phyloP scores from a whole-genome alignment of 1,284 basidiomycete species.

The Cystobasidium slooffiae region DNA sequence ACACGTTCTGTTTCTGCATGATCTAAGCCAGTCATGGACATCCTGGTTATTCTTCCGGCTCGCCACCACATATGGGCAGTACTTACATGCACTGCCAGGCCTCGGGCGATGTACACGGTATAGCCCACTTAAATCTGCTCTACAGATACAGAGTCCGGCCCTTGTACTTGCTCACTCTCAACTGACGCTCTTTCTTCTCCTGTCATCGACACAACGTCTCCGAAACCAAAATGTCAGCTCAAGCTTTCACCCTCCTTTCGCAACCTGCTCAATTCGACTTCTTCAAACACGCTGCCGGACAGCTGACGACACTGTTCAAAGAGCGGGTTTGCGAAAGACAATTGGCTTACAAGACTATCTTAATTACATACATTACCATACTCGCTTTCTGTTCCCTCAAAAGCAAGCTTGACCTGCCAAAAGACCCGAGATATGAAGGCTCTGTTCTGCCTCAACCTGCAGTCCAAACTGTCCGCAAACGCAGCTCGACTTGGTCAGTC shows the following conservation, averaged over 20 bases:
- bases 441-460: not conserved
- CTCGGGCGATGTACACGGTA: too few relatives aligned
- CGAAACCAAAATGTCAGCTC: not conserved
- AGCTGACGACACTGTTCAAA: not conserved
- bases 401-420: not conserved
- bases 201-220: not conserved
- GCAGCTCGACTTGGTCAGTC: not conserved
- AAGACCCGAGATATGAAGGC: not conserved
- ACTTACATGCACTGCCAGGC: too few relatives aligned
- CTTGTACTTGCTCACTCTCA: not conserved
- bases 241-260: not conserved
- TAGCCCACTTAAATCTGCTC: too few relatives aligned
- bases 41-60: not conserved
- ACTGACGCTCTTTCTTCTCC: not conserved
- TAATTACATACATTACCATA: not conserved
- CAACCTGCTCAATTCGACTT: not conserved
- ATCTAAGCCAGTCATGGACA: not conserved
- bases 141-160: too few relatives aligned
- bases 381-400: not conserved
- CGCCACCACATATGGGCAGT: too few relatives aligned
- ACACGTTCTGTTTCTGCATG: slow-evolving; percentile 8
- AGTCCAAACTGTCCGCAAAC: not conserved
- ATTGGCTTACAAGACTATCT: not conserved
- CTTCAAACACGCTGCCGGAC: not conserved
- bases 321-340: not conserved